Base-by-base conservation (phyloP, 2,329 filamentous ascomycete genomes). In the Microdochium paspali region DNA sequence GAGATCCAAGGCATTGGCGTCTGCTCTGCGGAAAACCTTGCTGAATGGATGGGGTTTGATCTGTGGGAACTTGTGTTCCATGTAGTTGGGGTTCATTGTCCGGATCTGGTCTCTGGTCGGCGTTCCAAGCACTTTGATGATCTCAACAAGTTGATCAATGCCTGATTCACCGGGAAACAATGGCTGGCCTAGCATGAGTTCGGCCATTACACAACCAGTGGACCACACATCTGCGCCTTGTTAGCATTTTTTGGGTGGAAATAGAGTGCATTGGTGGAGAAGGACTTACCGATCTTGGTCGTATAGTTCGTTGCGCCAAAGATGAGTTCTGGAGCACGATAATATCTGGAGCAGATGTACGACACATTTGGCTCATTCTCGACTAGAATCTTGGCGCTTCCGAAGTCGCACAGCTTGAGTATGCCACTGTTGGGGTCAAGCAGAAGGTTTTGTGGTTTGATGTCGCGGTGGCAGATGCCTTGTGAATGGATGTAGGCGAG, bases 71-170 rank as follows among this genome's bases (percentile, higher is more conserved):
- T 97, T 97, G 74, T 98, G 93, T 73, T 98, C 93, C 93, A 98
- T 98, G 71, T 98, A 98, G 70, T 98, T 98, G 50, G 93, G 93
- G 70, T 98, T 98, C 93, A 98, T 98, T 55, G 93, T 98, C 58
- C 93, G 87, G 62, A 98, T 98, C 69, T 98, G 93, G 67, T 98
- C 93, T 54, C 93, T 81, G 30, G 93, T 97, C 18, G 93, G 93
- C 18, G 93, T 98, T 50, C 93, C 93, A 51, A 98, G 74, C 46
- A 98, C 91, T 73, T 98, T 98, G 77, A 98, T 98, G 65, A 98
- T 98, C 70, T 98, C 93, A 43, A 98, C 93, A 44, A 98, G 76
- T 66, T 98, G 93, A 65, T 98, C 93, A 61, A 98, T 98, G 54
- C 93, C 93, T 44, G 93, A 98, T 69, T 98, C 93, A 60, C 93